Conservation (phyloP, 345 rosid species). For the Eutrema japonicum region DNA sequence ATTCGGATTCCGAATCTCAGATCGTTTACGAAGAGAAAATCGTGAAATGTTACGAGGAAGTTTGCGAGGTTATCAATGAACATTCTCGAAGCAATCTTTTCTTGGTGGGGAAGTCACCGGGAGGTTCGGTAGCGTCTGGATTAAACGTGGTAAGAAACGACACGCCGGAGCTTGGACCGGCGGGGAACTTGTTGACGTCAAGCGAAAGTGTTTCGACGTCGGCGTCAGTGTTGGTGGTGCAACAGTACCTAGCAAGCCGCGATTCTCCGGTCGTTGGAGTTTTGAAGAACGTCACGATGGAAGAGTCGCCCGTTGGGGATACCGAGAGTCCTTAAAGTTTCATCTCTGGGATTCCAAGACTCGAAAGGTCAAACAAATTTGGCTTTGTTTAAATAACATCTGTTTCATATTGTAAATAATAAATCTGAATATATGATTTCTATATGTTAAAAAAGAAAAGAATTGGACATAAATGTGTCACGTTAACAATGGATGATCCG, state of each 20-base stretch:
- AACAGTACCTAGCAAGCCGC: conserved; percentile 46
- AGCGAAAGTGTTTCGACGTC: conserved; percentile 50
- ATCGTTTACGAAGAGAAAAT: conserved; percentile 53
- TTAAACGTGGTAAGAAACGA: conserved; percentile 38
- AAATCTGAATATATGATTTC: neutral
- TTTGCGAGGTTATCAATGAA: conserved; percentile 42
- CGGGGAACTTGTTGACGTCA: conserved; percentile 45
- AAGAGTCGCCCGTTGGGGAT: conserved; percentile 24
- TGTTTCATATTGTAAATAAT: conserved; percentile 18
- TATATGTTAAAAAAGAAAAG: neutral
- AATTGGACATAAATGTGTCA: neutral
- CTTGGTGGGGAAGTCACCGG: conserved; percentile 63
- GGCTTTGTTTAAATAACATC: conserved; percentile 9
- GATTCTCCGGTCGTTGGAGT: neutral
- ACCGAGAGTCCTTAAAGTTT: conserved; percentile 19
- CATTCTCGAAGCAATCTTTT: conserved; percentile 52
- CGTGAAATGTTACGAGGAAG: conserved; percentile 47
- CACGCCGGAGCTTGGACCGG: conserved; percentile 44
- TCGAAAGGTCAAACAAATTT: neutral
- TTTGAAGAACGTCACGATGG: conserved; percentile 12
- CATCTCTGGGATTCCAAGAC: neutral
- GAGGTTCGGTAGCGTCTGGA: conserved; percentile 45
- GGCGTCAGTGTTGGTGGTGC: conserved; percentile 60
- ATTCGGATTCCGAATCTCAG: conserved; percentile 4
- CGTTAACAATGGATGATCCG: too few species aligned